These are phyloP conservation scores for Epithemia pelagica DNA, from an alignment of 108 stramenopile genomes.

Conservation along the genomic window DNA sequence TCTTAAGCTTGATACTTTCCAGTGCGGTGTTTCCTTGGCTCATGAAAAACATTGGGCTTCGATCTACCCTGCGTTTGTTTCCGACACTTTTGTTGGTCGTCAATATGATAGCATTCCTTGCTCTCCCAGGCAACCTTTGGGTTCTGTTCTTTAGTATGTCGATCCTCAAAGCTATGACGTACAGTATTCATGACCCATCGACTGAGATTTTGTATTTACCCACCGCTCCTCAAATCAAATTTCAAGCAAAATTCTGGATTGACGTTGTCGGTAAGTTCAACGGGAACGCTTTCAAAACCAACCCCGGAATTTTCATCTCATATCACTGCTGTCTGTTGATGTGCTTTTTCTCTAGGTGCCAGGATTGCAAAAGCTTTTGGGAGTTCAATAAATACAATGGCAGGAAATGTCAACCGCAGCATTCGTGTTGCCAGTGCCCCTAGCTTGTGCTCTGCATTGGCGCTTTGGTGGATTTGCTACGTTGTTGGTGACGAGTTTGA, in stretches of 20 bases:
- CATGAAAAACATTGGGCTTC: conserved; percentile 66
- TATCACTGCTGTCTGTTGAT: too few relatives aligned
- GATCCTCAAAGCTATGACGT: conserved; percentile 89
- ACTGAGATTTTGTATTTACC: conserved; percentile 90
- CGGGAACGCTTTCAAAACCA: too few relatives aligned
- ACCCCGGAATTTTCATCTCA: too few relatives aligned
- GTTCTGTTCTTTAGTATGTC: conserved; percentile 78
- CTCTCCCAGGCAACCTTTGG: conserved; percentile 61
- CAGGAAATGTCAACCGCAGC: conserved; percentile 65
- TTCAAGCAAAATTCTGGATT: conserved; percentile 85
- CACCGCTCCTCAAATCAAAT: conserved; percentile 81
- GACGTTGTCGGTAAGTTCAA: conserved; percentile 70
- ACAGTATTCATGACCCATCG: conserved; percentile 87
- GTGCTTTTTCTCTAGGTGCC: conserved; percentile 39
- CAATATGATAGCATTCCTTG: conserved; percentile 64
- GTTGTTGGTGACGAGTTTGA: conserved; percentile 69
- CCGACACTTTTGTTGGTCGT: conserved; percentile 70
- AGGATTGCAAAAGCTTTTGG: conserved; percentile 80
- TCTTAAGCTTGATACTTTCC: conserved; percentile 71
- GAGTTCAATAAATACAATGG: conserved; percentile 62
- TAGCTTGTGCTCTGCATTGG: conserved; percentile 55
- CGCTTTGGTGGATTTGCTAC: conserved; percentile 65
- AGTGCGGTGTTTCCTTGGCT: conserved; percentile 75
- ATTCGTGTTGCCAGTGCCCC: conserved; percentile 64
- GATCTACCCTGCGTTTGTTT: conserved; percentile 72